Evolutionary conservation across 257 asterid species (phyloP).

Genomic region (Solanum rostratum): DNA sequence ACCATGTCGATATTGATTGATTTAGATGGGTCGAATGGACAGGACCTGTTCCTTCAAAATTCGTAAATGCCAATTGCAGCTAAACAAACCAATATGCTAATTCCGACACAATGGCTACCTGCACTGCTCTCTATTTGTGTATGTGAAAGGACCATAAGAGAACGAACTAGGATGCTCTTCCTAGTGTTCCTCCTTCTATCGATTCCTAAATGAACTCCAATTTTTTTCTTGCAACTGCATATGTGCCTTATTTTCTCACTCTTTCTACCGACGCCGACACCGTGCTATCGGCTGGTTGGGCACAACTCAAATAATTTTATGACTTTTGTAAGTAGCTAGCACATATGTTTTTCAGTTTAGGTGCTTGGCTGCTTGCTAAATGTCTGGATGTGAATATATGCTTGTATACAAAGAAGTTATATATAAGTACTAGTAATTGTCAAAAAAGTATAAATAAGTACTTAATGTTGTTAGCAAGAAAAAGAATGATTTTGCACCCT

Average conservation of each 20-base stretch:
- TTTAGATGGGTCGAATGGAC: neutral
- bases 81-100: neutral
- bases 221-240: neutral
- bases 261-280: neutral
- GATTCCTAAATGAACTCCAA: neutral
- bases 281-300: neutral
- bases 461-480: neutral
- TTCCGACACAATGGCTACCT: neutral
- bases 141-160: neutral
- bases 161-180: neutral
- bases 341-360: neutral
- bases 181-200: neutral
- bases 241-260: neutral
- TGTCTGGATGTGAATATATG: neutral
- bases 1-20: neutral
- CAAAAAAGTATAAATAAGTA: neutral
- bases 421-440: neutral
- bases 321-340: neutral
- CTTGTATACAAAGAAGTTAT: neutral
- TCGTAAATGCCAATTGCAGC: neutral
- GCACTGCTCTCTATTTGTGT: neutral
- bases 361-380: neutral
- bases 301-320: neutral
- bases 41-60: neutral
- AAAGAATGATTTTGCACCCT: neutral